phyloP scores from a whole-genome alignment of 139 green algal genomes.

The Ettlia oleoabundans region DNA sequence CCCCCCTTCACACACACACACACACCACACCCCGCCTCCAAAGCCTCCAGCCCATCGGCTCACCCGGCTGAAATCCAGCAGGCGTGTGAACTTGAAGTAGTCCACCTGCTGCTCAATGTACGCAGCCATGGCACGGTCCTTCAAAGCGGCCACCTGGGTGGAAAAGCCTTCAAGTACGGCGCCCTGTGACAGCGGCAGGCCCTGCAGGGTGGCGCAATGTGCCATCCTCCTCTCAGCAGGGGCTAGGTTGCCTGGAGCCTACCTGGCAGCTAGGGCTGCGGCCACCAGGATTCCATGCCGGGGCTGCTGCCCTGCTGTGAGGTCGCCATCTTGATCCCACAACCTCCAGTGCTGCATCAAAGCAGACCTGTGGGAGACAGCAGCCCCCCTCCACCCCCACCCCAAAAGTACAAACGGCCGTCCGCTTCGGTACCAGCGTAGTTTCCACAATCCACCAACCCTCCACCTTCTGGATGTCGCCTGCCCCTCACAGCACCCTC shows the following conservation, averaged over 20 bases:
- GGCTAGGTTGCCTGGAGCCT: background rate
- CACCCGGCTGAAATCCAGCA: conserved; percentile 55
- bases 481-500: too few species aligned
- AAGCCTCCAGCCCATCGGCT: too few species aligned
- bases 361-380: too few species aligned
- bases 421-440: too few species aligned
- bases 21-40: background rate
- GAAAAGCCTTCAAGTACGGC: conserved; percentile 24
- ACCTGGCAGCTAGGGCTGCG: background rate
- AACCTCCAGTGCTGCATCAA: background rate
- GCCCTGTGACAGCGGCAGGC: conserved; percentile 9
- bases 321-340: background rate
- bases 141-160: background rate
- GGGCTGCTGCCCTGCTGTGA: too few species aligned
- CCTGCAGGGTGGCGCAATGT: background rate
- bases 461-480: background rate
- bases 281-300: too few species aligned
- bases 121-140: conserved; percentile 31
- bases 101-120: conserved; percentile 65
- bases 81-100: conserved; percentile 46
- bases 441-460: background rate
- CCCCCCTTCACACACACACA: background rate
- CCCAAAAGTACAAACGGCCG: too few species aligned
- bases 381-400: too few species aligned
- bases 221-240: too few species aligned